Evolutionary conservation across 225 moss, liverwort and hornwort species (phyloP).

Genomic region (Rhytidiadelphus loreus): DNA sequence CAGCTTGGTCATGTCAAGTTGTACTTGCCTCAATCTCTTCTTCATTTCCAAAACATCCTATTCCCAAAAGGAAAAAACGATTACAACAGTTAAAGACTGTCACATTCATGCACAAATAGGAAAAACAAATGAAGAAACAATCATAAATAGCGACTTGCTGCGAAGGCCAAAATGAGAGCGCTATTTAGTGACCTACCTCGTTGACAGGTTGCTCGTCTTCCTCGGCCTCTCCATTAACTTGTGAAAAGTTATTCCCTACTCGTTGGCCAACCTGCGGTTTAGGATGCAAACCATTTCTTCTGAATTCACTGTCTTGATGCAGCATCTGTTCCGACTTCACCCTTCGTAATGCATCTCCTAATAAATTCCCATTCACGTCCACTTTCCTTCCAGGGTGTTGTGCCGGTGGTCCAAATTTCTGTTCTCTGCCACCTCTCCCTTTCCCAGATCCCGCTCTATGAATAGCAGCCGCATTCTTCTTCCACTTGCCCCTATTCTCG

Average conservation of each 20-base stretch:
- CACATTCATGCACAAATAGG: not conserved
- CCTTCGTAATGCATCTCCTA: slow-evolving; percentile 36
- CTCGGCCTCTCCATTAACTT: slow-evolving; percentile 5
- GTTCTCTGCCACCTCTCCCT: slow-evolving; percentile 28
- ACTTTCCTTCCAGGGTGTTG: slow-evolving; percentile 15
- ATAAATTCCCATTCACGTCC: slow-evolving; percentile 20
- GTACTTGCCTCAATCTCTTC: slow-evolving; percentile 93
- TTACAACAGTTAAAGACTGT: not conserved
- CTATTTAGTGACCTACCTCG: slow-evolving; percentile 9
- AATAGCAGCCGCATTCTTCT: slow-evolving; percentile 24
- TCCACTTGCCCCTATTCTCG: slow-evolving; percentile 61
- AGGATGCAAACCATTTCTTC: slow-evolving; percentile 6
- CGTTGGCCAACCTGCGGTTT: slow-evolving; percentile 14
- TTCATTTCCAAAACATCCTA: slow-evolving; percentile 97
- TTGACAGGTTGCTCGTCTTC: slow-evolving; percentile 12
- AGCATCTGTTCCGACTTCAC: slow-evolving; percentile 26
- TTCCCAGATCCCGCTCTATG: slow-evolving; percentile 24
- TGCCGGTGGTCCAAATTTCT: slow-evolving; percentile 4
- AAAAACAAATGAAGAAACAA: not conserved
- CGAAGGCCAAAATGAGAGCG: not conserved
- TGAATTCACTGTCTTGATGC: slow-evolving; percentile 10
- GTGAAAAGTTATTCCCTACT: not conserved
- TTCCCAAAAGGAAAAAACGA: not conserved
- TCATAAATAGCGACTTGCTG: not conserved
- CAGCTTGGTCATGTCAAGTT: slow-evolving; percentile 95